These are phyloP conservation scores for Penicillium sp. DNA, from an alignment of 2,329 filamentous ascomycete species.

Conservation along the genomic window DNA sequence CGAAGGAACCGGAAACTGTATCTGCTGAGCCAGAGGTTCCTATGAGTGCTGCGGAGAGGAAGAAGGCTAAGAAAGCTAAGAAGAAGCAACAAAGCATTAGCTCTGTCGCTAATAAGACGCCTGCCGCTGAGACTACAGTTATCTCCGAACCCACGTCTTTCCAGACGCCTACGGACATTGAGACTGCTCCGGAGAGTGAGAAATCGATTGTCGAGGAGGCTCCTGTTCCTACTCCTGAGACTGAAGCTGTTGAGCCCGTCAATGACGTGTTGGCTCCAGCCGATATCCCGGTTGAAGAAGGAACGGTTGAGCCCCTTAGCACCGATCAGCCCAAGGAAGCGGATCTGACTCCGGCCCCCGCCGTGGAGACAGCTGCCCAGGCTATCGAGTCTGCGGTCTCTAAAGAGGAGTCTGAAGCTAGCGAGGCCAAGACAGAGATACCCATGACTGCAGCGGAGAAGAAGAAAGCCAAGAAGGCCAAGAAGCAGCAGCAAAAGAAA, in stretches of 20 bases:
- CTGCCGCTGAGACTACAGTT: slow-evolving; percentile 1
- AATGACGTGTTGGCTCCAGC: neutral
- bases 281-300: slow-evolving; percentile 1
- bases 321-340: slow-evolving; percentile 3
- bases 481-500: slow-evolving; percentile 20
- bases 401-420: slow-evolving; percentile 1
- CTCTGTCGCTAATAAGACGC: neutral
- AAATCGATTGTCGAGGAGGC: neutral
- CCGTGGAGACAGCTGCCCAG: neutral
- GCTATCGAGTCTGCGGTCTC: neutral
- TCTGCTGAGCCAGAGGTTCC: slow-evolving; percentile 4
- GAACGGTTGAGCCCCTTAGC: neutral
- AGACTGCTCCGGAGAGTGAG: slow-evolving; percentile 1
- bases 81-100: slow-evolving; percentile 17
- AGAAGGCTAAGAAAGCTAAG: slow-evolving; percentile 11
- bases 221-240: neutral
- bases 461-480: slow-evolving; percentile 45
- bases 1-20: slow-evolving; percentile 9
- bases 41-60: slow-evolving; percentile 12
- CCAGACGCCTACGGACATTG: slow-evolving; percentile 1
- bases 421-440: neutral
- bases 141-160: neutral
- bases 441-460: slow-evolving; percentile 25
- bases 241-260: neutral
- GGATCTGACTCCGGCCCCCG: neutral